Evolutionary conservation across 108 stramenopile species (phyloP), one percentile per base, ranked within the genome.

Genomic region (Asterionellopsis glacialis): DNA sequence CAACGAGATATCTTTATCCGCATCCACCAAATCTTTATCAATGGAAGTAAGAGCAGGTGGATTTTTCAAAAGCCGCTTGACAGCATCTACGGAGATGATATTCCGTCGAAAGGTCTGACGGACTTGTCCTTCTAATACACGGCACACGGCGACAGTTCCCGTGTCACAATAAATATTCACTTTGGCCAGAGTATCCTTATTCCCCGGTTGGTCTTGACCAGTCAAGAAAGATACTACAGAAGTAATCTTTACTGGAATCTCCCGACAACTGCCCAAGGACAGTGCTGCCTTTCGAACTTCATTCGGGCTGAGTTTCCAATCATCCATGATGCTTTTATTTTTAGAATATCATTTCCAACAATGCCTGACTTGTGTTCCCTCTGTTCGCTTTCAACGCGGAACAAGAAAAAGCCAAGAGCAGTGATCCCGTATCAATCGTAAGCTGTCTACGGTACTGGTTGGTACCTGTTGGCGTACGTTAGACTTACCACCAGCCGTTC

Each of bases 111-210:
- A 82, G 41, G 64, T 42, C 39, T 82, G 65, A 13, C 81, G 72
- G 11, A 74, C 69, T 56, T 65, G 50, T 12, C 72, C 76, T 25
- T 69, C 51, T 11, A 85, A 22, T 16, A 87, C 72, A 15, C 86
- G 54, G 40, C 75, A 70, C 5, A 72, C 81, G 14, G 72, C 77
- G 4, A 91, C 65, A 1, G 90, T 91, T 39, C 86, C 90, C 16
- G 74, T 82, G 13, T 69, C 63, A 18, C 68, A 69, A 56, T 77
- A 87, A n/a, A 91, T 67, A 53, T 80, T 87, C 52, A 91, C 53
- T 15, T 86, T 67, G 24, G 81, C 82, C 45, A 74, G 33, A n/a
- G 56, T 21, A 10, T 57, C 56, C 41, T 57, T 57, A n/a, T 19
- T 16, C 4, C 47, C 47, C 19, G 2, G 47, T 2, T 21, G 47